Conservation (phyloP, 257 asterid genomes). For the Przewalskia tangutica region DNA sequence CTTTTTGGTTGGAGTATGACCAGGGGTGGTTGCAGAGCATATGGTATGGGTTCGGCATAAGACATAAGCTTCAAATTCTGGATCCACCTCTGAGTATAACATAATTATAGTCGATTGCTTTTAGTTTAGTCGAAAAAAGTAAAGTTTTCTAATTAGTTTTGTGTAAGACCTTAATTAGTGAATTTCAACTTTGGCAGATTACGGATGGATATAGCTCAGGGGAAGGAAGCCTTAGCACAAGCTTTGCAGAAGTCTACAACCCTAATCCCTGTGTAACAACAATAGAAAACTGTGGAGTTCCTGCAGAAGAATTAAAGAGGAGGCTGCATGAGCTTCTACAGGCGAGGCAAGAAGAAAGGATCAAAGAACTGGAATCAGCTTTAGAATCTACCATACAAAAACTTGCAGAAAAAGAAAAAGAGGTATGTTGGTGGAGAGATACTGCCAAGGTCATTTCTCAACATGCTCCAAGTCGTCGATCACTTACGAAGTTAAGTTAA, state of each 20-base stretch:
- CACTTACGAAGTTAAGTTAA: slow-evolving; percentile 9
- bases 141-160: not conserved
- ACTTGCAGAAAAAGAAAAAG: slow-evolving; percentile 39
- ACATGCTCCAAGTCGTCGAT: slow-evolving; percentile 22
- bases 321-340: slow-evolving; percentile 47
- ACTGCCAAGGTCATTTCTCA: slow-evolving; percentile 36
- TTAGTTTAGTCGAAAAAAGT: not conserved
- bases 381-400: slow-evolving; percentile 36
- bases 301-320: slow-evolving; percentile 50
- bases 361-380: slow-evolving; percentile 53
- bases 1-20: not conserved
- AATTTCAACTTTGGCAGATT: slow-evolving; percentile 18
- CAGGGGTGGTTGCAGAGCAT: no score
- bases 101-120: not conserved
- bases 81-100: not conserved
- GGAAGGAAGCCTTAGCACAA: slow-evolving; percentile 19
- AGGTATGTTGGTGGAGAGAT: slow-evolving; percentile 64
- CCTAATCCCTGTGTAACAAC: not conserved
- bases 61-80: not conserved
- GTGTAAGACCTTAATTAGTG: not conserved
- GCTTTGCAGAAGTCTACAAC: slow-evolving; percentile 17
- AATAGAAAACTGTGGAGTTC: slow-evolving; percentile 30
- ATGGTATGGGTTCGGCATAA: no score
- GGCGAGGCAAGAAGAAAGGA: slow-evolving; percentile 47
- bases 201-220: slow-evolving; percentile 31